Evolutionary conservation across 1,284 basidiomycete species (phyloP).

Genomic region (Porodaedalea pini): DNA sequence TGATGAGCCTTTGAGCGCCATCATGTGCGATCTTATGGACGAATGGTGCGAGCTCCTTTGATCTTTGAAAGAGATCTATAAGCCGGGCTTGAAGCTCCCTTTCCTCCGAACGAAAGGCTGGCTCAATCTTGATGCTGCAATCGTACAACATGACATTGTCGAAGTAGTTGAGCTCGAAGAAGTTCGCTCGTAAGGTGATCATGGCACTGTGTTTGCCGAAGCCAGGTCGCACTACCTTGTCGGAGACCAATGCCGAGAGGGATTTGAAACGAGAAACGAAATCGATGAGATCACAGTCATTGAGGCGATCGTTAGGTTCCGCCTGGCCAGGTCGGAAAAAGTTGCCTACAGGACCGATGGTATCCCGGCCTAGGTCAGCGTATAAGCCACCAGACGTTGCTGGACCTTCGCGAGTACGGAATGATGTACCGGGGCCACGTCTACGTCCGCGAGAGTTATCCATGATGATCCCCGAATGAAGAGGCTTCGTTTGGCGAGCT

Average conservation of each 20-base stretch:
- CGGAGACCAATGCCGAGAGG: background rate
- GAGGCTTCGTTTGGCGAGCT: no score
- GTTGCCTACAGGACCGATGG: background rate
- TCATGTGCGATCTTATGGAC: conserved; percentile 59
- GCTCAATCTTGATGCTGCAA: conserved; percentile 55
- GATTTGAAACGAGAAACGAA: background rate
- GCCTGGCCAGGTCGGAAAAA: background rate
- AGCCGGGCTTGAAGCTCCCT: conserved; percentile 36
- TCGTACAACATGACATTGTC: conserved; percentile 49
- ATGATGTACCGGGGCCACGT: background rate
- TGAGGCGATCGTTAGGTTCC: background rate
- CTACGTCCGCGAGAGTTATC: background rate
- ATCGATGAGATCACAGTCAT: background rate
- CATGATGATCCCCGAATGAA: no score
- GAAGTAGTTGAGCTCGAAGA: conserved; percentile 55
- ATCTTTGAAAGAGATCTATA: conserved; percentile 54
- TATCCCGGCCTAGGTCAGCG: background rate
- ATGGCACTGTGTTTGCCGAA: conserved; percentile 55
- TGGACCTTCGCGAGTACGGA: no score
- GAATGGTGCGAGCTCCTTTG: conserved; percentile 39
- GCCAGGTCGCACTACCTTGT: conserved; percentile 47
- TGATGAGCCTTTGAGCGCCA: conserved; percentile 51
- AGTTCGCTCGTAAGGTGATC: conserved; percentile 61
- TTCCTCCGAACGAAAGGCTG: conserved; percentile 44
- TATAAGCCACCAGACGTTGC: background rate